Percentiles rank a stretch among this genome's conserved stretches.
These are phyloP conservation scores for Trametes coccinea DNA, from an alignment of 768 basidiomycete genomes.

Conservation along the genomic window DNA sequence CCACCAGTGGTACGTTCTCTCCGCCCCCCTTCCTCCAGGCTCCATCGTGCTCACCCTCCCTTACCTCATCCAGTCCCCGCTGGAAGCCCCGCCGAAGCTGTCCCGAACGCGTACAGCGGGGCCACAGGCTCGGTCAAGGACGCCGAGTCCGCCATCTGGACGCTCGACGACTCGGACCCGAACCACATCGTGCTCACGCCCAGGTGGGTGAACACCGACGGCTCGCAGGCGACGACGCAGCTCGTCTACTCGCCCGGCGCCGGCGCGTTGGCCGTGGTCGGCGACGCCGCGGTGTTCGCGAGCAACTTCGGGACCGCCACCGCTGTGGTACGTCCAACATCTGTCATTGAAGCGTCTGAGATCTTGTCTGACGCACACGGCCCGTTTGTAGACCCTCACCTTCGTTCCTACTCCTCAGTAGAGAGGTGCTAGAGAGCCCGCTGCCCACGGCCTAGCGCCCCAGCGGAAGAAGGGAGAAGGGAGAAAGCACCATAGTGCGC, in stretches of 20 bases:
- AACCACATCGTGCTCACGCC: conserved; percentile 4
- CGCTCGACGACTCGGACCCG: conserved; percentile 5
- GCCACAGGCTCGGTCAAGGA: conserved; percentile 15
- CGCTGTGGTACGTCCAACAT: conserved; percentile 6
- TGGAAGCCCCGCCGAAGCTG: not conserved
- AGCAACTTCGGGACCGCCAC: not conserved
- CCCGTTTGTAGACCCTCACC: too few species aligned
- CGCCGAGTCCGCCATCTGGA: conserved; percentile 28
- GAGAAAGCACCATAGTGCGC: too few species aligned
- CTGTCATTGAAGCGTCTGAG: too few species aligned
- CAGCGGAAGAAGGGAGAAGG: too few species aligned
- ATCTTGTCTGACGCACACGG: too few species aligned
- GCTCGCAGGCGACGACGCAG: not conserved
- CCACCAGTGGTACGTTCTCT: conserved; percentile 13
- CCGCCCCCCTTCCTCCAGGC: not conserved
- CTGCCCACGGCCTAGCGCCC: too few species aligned
- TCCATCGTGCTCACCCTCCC: not conserved
- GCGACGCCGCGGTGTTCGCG: conserved; percentile 1
- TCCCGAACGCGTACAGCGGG: conserved; percentile 25
- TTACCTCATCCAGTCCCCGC: not conserved
- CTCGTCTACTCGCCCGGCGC: not conserved
- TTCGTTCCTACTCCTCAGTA: too few species aligned
- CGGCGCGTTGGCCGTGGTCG: conserved; percentile 8
- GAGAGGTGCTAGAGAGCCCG: too few species aligned
- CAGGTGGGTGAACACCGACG: conserved; percentile 26